Percentiles rank a stretch among this genome's conserved stretches.
These are phyloP conservation scores for Colletotrichum salicis DNA, from an alignment of 2,329 filamentous ascomycete species.

Conservation along the genomic window DNA sequence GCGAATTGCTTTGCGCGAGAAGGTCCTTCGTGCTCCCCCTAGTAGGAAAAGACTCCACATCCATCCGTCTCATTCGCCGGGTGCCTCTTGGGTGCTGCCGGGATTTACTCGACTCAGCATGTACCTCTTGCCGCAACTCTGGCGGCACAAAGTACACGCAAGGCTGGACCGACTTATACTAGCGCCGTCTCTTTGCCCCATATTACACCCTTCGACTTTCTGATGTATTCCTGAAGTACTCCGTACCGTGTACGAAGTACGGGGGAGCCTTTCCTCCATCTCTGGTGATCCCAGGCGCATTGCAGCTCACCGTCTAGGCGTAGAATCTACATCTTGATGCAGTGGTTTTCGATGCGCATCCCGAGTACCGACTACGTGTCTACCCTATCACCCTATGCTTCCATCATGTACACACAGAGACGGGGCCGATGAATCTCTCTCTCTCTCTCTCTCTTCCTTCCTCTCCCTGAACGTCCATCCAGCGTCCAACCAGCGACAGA, in stretches of 20 bases:
- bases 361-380: neutral
- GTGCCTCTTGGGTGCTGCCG: neutral
- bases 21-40: constrained; percentile 16
- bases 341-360: neutral
- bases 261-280: neutral
- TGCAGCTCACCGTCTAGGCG: neutral
- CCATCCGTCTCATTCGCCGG: constrained; percentile 11
- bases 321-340: neutral
- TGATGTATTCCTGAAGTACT: neutral
- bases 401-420: neutral
- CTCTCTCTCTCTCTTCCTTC: neutral
- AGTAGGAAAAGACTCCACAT: neutral
- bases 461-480: neutral
- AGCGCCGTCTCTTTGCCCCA: neutral
- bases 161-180: constrained; percentile 18
- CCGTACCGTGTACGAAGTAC: neutral
- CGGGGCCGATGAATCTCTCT: neutral
- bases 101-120: constrained; percentile 15
- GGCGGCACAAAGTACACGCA: constrained; percentile 12
- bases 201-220: neutral
- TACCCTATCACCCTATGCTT: neutral
- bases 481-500: constrained; percentile 14
- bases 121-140: constrained; percentile 16
- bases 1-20: constrained; percentile 25
- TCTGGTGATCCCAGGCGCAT: neutral